phyloP scores from a whole-genome alignment of 2,329 filamentous ascomycete genomes.

The Endothia cerciana region DNA sequence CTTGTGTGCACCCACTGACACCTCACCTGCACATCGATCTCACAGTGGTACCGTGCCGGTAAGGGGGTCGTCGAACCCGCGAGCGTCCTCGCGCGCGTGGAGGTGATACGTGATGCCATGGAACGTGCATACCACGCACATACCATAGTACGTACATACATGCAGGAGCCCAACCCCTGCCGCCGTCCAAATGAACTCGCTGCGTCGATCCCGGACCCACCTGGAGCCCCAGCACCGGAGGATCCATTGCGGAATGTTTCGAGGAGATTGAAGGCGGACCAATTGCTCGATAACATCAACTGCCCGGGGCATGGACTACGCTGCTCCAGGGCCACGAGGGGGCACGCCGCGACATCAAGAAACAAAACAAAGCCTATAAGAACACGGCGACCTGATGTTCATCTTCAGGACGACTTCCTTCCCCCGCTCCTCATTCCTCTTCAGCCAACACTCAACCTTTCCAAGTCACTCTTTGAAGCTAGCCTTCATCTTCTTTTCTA shows the following conservation, averaged over 20 bases:
- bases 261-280: slow-evolving; percentile 24
- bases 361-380: slow-evolving; percentile 18
- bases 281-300: slow-evolving; percentile 8
- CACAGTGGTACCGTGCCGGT: too few species aligned
- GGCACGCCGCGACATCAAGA: too few species aligned
- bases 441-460: slow-evolving; percentile 22
- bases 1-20: not conserved
- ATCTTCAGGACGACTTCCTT: not conserved
- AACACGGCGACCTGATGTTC: slow-evolving; percentile 7
- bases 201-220: not conserved
- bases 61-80: not conserved
- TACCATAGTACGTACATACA: not conserved
- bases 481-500: slow-evolving; percentile 29
- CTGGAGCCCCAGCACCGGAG: slow-evolving; percentile 9
- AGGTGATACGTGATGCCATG: not conserved
- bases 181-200: not conserved
- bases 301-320: not conserved
- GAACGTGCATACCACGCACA: too few species aligned
- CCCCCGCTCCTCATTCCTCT: slow-evolving; percentile 25
- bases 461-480: slow-evolving; percentile 29
- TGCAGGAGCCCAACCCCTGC: not conserved
- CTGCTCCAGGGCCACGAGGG: not conserved
- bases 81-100: not conserved
- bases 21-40: not conserved
- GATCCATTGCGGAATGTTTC: slow-evolving; percentile 26